Evolutionary conservation across 768 basidiomycete species (phyloP).

Genomic region (Termitomyces sp.): DNA sequence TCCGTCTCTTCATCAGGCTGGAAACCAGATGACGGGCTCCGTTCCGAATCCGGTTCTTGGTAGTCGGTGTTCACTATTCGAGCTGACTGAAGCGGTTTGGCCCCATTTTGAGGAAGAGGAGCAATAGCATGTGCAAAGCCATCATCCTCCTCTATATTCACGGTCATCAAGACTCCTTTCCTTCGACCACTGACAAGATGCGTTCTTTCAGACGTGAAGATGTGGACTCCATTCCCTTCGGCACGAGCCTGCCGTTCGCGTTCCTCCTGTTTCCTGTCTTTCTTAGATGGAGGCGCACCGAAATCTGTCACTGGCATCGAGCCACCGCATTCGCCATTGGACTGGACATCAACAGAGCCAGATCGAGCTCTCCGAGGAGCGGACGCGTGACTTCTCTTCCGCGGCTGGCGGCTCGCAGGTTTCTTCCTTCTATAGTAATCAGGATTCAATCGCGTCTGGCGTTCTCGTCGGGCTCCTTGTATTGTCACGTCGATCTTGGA

Average conservation of each 20-base stretch:
- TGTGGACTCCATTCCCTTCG: conserved; percentile 28
- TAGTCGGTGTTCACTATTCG: background rate
- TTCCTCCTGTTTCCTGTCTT: conserved; percentile 21
- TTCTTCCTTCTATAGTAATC: conserved; percentile 7
- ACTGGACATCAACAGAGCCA: conserved; percentile 44
- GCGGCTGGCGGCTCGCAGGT: background rate
- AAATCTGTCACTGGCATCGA: conserved; percentile 9
- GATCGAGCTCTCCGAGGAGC: background rate
- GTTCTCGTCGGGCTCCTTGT: conserved; percentile 26
- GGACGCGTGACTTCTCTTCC: background rate
- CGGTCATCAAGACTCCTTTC: conserved; percentile 25
- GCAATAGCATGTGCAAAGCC: conserved; percentile 35
- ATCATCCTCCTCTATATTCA: conserved; percentile 42
- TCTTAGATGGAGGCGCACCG: conserved; percentile 16
- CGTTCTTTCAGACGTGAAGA: conserved; percentile 28
- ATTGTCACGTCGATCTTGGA: conserved; percentile 33
- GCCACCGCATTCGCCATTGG: conserved; percentile 15
- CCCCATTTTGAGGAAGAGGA: conserved; percentile 19
- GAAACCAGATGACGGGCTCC: background rate
- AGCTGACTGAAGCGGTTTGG: conserved; percentile 13
- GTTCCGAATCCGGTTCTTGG: conserved; percentile 2
- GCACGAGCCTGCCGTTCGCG: conserved; percentile 21
- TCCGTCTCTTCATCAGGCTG: background rate
- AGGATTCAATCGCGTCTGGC: conserved; percentile 36
- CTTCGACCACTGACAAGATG: conserved; percentile 33